Evolutionary conservation across 176 grass and related monocot species (phyloP).

Genomic region (Musa schizocarpa): DNA sequence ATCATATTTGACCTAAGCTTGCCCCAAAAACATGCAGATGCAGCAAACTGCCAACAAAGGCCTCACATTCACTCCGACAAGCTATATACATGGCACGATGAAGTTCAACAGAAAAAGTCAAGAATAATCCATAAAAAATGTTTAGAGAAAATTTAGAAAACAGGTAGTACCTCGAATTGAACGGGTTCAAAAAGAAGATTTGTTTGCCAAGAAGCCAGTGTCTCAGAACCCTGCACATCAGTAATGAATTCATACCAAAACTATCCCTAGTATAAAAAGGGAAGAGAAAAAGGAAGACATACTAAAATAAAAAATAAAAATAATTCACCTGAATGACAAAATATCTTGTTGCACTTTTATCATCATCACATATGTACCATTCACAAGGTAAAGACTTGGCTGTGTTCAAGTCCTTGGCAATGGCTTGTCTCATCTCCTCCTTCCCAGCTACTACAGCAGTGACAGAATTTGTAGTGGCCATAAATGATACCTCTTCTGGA

Average conservation of each 20-base stretch:
- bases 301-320: neutral
- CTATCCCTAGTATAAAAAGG: neutral
- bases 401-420: conserved; percentile 84
- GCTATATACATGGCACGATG: neutral
- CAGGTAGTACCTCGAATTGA: conserved; percentile 69
- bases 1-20: neutral
- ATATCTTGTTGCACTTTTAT: conserved; percentile 63
- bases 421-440: conserved; percentile 66
- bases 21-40: no score
- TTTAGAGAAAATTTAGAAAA: neutral
- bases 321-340: conserved; percentile 67
- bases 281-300: neutral
- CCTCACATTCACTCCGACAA: no score
- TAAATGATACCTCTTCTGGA: conserved; percentile 50
- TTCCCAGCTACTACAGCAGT: conserved; percentile 84
- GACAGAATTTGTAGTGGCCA: conserved; percentile 68
- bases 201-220: conserved; percentile 80
- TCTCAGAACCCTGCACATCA: conserved; percentile 57
- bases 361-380: conserved; percentile 81
- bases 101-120: neutral
- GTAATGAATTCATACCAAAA: neutral
- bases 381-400: conserved; percentile 55
- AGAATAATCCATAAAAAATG: neutral
- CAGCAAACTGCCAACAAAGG: no score
- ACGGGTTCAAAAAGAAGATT: conserved; percentile 94